Evolutionary conservation across 78 protist genomes (phyloP).

Genomic region (Monocercomonoides exilis): DNA sequence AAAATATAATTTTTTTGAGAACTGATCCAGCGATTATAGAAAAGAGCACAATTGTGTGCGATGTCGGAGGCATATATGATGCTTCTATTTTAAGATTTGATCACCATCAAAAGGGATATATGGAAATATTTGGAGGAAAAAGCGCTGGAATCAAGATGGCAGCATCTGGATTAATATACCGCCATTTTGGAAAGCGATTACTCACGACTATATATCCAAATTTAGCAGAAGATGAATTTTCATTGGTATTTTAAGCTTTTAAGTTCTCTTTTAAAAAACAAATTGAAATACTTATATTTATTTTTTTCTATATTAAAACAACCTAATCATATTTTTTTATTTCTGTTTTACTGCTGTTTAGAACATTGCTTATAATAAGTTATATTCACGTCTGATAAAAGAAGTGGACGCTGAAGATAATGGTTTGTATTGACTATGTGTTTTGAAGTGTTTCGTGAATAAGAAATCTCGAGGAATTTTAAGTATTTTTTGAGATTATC

Average conservation of each 20-base stretch:
- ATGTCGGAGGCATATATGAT: slow-evolving; percentile 8
- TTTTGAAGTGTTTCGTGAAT: neutral
- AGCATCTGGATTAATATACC: neutral
- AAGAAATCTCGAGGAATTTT: too few species aligned
- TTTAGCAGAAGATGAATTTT: neutral
- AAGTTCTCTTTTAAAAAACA: neutral
- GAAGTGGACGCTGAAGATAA: neutral
- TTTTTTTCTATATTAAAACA: neutral
- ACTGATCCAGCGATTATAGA: neutral
- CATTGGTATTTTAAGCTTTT: neutral
- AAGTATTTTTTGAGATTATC: too few species aligned
- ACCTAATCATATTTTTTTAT: neutral
- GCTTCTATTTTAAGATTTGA: neutral
- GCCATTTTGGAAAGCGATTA: neutral
- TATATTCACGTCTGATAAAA: neutral
- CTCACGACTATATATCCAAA: neutral
- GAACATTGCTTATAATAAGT: neutral
- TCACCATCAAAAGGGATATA: slow-evolving; percentile 3
- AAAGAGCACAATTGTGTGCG: neutral
- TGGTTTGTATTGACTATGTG: neutral
- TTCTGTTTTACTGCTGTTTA: neutral
- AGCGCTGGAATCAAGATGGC: neutral
- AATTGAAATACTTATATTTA: neutral
- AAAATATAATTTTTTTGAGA: neutral
- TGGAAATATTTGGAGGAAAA: neutral